phyloP scores from a whole-genome alignment of 2,329 filamentous ascomycete genomes.

The Pochonia chlamydosporia region DNA sequence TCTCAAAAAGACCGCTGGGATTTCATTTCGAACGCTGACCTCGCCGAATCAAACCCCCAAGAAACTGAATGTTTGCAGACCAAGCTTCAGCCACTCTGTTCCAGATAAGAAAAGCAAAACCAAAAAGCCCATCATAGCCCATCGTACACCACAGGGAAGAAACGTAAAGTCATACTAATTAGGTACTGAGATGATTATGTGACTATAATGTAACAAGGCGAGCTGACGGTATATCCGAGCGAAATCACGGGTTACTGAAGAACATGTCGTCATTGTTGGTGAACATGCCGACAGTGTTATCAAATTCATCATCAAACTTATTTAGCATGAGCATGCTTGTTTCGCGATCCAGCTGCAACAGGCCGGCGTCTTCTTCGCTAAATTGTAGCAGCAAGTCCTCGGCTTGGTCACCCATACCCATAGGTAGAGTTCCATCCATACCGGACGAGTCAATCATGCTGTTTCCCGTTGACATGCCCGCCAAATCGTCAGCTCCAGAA shows the following conservation, averaged over 20 bases:
- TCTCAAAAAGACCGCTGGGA: background rate
- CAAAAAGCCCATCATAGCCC: background rate
- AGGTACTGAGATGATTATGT: constrained; percentile 3
- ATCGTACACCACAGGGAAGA: constrained; percentile 9
- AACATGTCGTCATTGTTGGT: constrained; percentile 46
- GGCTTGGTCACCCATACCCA: constrained; percentile 31
- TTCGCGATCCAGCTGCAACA: constrained; percentile 39
- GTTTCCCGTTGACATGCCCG: constrained; percentile 21
- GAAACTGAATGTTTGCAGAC: no score
- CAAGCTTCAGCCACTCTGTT: background rate
- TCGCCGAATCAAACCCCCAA: background rate
- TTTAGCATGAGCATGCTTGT: constrained; percentile 42
- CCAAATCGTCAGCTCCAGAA: constrained; percentile 23
- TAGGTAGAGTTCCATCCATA: constrained; percentile 26
- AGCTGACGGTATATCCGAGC: background rate
- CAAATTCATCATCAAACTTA: constrained; percentile 51
- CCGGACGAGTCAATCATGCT: constrained; percentile 25
- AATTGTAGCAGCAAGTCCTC: constrained; percentile 41
- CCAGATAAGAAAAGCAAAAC: background rate
- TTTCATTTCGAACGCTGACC: background rate
- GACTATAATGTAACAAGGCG: background rate
- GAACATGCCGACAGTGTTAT: constrained; percentile 45
- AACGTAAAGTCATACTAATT: constrained; percentile 5
- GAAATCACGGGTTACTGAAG: constrained; percentile 33
- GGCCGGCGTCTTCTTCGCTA: constrained; percentile 31